phyloP scores from a whole-genome alignment of 768 basidiomycete genomes.

The Podaxis rugospora region DNA sequence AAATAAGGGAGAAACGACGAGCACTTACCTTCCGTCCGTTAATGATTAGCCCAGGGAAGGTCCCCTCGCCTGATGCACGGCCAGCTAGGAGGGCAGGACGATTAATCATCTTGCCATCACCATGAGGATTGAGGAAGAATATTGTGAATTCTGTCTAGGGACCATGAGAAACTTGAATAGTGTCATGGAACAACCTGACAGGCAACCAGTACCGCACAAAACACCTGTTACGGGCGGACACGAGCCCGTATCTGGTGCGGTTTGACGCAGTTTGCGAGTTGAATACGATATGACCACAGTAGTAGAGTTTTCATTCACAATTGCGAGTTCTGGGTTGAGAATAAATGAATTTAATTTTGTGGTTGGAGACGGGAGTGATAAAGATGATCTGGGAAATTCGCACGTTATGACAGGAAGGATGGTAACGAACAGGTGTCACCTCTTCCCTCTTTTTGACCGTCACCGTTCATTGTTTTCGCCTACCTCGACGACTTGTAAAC shows the following conservation, averaged over 20 bases:
- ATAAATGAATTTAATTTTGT: no score
- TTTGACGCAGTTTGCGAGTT: no score
- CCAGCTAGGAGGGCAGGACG: conserved; percentile 9
- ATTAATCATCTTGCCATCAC: not conserved
- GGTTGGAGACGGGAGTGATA: not conserved
- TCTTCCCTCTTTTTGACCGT: not conserved
- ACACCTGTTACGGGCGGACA: no score
- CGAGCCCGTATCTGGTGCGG: no score
- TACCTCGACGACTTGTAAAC: not conserved
- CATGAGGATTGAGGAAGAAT: conserved; percentile 29
- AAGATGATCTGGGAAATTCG: not conserved
- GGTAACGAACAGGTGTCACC: not conserved
- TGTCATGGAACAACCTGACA: conserved; percentile 32
- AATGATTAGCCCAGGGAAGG: conserved; percentile 22
- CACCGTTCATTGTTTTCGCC: not conserved
- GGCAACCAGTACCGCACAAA: conserved; percentile 18
- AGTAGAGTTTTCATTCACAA: no score
- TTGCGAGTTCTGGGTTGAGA: no score
- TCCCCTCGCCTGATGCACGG: not conserved
- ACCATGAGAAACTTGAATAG: conserved; percentile 23
- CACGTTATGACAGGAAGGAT: not conserved
- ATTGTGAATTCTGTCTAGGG: conserved; percentile 28
- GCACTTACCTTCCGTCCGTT: conserved; percentile 20
- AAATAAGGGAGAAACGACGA: not conserved
- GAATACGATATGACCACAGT: no score